Percentiles rank a stretch among this genome's conserved stretches.
Conservation (phyloP, 148 eudicot species). For the Amaranthus hypochondriacus region DNA sequence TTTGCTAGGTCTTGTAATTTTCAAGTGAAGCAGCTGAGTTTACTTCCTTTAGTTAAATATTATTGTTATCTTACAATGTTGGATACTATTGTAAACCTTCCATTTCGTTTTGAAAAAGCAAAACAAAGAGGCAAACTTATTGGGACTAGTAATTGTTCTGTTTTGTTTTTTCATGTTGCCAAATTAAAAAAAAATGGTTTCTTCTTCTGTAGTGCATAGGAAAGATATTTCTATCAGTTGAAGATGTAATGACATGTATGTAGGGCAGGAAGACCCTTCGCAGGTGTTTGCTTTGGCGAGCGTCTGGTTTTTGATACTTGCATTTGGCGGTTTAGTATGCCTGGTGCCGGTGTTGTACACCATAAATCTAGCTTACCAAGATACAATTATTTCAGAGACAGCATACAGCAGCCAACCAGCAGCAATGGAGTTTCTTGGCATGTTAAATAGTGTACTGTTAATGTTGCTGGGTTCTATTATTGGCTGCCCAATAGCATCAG, state of each 20-base stretch:
- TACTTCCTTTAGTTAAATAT: no score
- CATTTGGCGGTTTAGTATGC: slow-evolving; percentile 65
- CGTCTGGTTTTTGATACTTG: slow-evolving; percentile 84
- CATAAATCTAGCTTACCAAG: slow-evolving; percentile 58
- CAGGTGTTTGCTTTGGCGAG: slow-evolving; percentile 89
- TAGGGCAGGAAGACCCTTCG: slow-evolving; percentile 99
- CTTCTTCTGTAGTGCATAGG: not conserved
- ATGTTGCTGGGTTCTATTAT: slow-evolving; percentile 62
- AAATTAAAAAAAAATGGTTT: not conserved
- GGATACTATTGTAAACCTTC: no score
- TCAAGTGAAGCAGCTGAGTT: no score
- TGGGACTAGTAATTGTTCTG: not conserved
- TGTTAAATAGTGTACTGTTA: slow-evolving; percentile 52
- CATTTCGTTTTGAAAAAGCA: no score
- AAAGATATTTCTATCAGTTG: slow-evolving; percentile 27
- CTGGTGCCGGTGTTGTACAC: slow-evolving; percentile 70
- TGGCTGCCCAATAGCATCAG: slow-evolving; percentile 85
- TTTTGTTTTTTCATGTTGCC: not conserved
- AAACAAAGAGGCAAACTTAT: no score
- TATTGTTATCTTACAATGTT: no score
- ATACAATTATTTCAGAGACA: slow-evolving; percentile 45
- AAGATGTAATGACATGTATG: slow-evolving; percentile 67
- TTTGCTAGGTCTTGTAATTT: no score
- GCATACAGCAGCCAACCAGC: slow-evolving; percentile 39
- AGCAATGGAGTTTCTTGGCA: slow-evolving; percentile 36